Percentiles rank a stretch among this genome's conserved stretches.
Evolutionary conservation across 2,329 filamentous ascomycete genomes (phyloP).

Genomic region (Paracorniculantispora psalliotae): DNA sequence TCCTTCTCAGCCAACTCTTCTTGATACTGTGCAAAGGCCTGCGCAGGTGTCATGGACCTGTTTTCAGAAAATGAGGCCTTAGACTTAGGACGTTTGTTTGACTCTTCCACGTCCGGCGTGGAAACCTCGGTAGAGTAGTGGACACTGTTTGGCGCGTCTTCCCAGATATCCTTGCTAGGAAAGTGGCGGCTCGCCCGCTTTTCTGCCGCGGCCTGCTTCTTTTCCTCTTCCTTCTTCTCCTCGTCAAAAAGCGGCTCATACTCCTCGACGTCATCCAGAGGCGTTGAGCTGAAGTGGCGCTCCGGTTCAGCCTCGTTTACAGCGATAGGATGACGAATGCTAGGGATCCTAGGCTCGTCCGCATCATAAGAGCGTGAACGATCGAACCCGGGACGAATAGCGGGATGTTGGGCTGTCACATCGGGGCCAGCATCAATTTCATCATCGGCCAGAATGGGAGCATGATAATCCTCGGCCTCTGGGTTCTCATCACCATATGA

Average conservation of each 20-base stretch:
- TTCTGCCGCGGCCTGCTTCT: conserved; percentile 34
- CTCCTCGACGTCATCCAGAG: conserved; percentile 82
- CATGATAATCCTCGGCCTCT: conserved; percentile 58
- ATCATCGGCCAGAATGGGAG: conserved; percentile 84
- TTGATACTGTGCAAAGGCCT: conserved; percentile 61
- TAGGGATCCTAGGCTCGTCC: conserved; percentile 55
- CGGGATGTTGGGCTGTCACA: conserved; percentile 67
- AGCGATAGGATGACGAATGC: conserved; percentile 58
- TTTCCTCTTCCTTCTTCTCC: conserved; percentile 52
- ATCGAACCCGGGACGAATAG: conserved; percentile 58
- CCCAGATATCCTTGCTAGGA: conserved; percentile 95
- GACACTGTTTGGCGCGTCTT: conserved; percentile 84
- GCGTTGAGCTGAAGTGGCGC: conserved; percentile 56
- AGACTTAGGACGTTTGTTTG: conserved; percentile 34
- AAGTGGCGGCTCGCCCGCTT: conserved; percentile 64
- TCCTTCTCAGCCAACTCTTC: conserved; percentile 39
- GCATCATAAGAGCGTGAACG: conserved; percentile 38
- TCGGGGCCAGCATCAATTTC: conserved; percentile 73
- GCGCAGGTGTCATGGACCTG: conserved; percentile 51
- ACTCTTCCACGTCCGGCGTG: conserved; percentile 56
- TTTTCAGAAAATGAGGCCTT: conserved; percentile 23
- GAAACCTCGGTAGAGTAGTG: conserved; percentile 77
- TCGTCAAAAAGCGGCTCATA: conserved; percentile 94
- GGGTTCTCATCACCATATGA: conserved; percentile 36
- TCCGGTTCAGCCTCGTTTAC: conserved; percentile 51